Percentiles rank a stretch among this genome's conserved stretches.
Evolutionary conservation across 495 filamentous ascomycete species (phyloP).

Genomic region (Hyaloscypha variabilis): DNA sequence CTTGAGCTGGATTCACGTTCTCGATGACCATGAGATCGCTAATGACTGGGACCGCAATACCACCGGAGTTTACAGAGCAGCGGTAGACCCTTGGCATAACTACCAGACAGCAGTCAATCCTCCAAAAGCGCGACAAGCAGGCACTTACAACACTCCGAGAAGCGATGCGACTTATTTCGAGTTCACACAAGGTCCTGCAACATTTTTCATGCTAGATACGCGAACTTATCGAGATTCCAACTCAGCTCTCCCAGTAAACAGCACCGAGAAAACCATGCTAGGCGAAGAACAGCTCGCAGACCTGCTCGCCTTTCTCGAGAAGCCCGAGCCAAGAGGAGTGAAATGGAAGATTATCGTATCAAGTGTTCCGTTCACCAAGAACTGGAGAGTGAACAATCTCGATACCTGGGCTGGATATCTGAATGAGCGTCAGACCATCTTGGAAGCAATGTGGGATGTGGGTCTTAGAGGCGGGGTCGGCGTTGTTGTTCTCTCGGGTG

Average conservation of each 20-base stretch:
- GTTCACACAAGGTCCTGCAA: slow-evolving; percentile 86
- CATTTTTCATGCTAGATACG: slow-evolving; percentile 95
- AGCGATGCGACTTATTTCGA: slow-evolving; percentile 74
- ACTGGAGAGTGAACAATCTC: slow-evolving; percentile 80
- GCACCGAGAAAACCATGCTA: slow-evolving; percentile 79
- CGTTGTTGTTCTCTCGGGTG: slow-evolving; percentile 84
- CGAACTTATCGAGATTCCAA: slow-evolving; percentile 75
- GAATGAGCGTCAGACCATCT: slow-evolving; percentile 71
- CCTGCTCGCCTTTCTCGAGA: slow-evolving; percentile 73
- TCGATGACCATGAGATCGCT: slow-evolving; percentile 94
- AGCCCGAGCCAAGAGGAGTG: slow-evolving; percentile 70
- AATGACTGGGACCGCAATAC: slow-evolving; percentile 86
- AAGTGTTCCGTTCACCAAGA: slow-evolving; percentile 93
- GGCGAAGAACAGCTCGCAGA: slow-evolving; percentile 77
- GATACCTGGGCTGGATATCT: slow-evolving; percentile 96
- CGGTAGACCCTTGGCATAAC: slow-evolving; percentile 78
- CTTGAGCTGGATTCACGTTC: slow-evolving; percentile 93
- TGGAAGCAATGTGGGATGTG: slow-evolving; percentile 90
- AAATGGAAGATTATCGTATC: slow-evolving; percentile 92
- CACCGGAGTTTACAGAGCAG: slow-evolving; percentile 55
- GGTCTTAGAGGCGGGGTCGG: slow-evolving; percentile 68
- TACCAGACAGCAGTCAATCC: slow-evolving; percentile 89
- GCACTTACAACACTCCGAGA: slow-evolving; percentile 37
- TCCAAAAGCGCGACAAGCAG: slow-evolving; percentile 53
- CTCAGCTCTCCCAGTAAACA: slow-evolving; percentile 50